Conservation (phyloP, 805 yeast genomes). For the Pichia membranifaciens region DNA sequence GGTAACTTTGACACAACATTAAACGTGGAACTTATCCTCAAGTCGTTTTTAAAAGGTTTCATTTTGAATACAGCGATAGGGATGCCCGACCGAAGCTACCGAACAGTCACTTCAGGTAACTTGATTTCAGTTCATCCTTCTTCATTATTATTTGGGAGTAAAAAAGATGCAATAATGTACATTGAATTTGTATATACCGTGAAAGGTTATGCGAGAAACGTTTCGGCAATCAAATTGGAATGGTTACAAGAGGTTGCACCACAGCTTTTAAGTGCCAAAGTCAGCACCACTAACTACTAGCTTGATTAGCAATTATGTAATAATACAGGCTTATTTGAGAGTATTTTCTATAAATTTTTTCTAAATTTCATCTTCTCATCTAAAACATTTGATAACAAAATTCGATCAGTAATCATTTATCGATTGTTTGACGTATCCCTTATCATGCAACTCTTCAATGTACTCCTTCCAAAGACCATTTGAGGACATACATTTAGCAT, state of each 20-base stretch:
- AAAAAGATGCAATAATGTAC: conserved; percentile 85
- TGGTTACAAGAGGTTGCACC: conserved; percentile 87
- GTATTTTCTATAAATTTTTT: no score
- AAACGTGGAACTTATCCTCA: conserved; percentile 56
- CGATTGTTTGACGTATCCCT: conserved; percentile 14
- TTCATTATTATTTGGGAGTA: conserved; percentile 75
- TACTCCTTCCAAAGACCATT: conserved; percentile 47
- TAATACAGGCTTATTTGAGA: neutral
- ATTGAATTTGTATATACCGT: conserved; percentile 90
- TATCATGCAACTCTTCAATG: conserved; percentile 34
- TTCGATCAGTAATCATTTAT: conserved; percentile 12
- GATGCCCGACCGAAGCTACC: conserved; percentile 87
- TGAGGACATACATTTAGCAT: conserved; percentile 44
- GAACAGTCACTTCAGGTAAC: conserved; percentile 82
- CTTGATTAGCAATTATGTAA: neutral
- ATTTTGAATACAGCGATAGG: conserved; percentile 90
- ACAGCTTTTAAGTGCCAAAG: conserved; percentile 45
- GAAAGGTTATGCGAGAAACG: conserved; percentile 87
- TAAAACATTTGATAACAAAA: no score
- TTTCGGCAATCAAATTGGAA: conserved; percentile 69
- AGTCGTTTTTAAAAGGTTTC: conserved; percentile 78
- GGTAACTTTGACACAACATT: conserved; percentile 31
- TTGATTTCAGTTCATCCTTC: conserved; percentile 87
- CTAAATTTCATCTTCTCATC: no score
- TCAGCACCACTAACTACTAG: conserved; percentile 12